These are phyloP conservation scores for Coemansia sp. DNA, from an alignment of 192 early-diverging fungal genomes.

Conservation along the genomic window DNA sequence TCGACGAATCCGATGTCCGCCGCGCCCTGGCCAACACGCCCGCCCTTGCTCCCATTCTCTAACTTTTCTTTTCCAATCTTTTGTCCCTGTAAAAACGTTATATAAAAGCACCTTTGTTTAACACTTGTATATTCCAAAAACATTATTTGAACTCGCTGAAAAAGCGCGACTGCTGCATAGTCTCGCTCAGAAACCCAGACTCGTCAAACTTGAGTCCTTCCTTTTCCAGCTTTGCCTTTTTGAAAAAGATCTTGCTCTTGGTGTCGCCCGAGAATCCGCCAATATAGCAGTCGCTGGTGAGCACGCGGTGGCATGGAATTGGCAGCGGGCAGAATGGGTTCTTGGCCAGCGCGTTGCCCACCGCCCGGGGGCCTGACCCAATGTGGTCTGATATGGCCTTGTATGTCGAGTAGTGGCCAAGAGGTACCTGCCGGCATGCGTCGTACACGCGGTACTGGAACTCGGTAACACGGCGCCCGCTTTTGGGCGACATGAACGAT, in stretches of 20 bases:
- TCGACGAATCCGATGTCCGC: slow-evolving; percentile 46
- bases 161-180: slow-evolving; percentile 46
- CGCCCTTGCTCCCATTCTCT: slow-evolving; percentile 26
- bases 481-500: slow-evolving; percentile 56
- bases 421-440: slow-evolving; percentile 62
- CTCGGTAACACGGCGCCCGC: slow-evolving; percentile 61
- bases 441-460: slow-evolving; percentile 78
- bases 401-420: slow-evolving; percentile 67
- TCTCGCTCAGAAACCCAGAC: slow-evolving; percentile 46
- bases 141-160: slow-evolving; percentile 55
- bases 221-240: slow-evolving; percentile 64
- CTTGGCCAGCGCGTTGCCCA: slow-evolving; percentile 64
- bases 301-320: slow-evolving; percentile 71
- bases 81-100: too few relatives aligned
- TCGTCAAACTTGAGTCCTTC: slow-evolving; percentile 67
- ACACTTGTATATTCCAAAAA: neutral
- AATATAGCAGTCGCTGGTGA: slow-evolving; percentile 62
- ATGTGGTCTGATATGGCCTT: slow-evolving; percentile 64
- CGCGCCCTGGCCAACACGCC: slow-evolving; percentile 33
- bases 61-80: too few relatives aligned
- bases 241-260: slow-evolving; percentile 63
- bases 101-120: too few relatives aligned
- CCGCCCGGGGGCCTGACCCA: slow-evolving; percentile 61
- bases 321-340: slow-evolving; percentile 73
- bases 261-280: slow-evolving; percentile 69